These are phyloP conservation scores for Candida railenensis DNA, from an alignment of 805 yeast genomes.

Conservation along the genomic window DNA sequence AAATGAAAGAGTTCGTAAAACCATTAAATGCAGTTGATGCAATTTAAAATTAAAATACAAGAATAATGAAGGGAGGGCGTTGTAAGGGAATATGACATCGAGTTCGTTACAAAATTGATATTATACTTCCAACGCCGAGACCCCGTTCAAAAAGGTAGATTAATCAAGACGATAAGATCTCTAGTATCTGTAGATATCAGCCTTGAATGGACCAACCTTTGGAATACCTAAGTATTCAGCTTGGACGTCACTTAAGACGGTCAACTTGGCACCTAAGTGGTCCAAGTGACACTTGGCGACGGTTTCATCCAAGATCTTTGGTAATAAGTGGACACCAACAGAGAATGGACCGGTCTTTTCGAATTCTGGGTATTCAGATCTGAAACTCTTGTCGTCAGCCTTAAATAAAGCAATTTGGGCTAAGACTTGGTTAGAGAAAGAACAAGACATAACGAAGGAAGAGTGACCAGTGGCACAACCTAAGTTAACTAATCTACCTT, in stretches of 20 bases:
- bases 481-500: constrained; percentile 98
- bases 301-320: constrained; percentile 97
- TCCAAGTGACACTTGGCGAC: constrained; percentile 96
- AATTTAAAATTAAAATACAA: constrained; percentile 26
- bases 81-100: background rate
- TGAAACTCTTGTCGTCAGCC: constrained; percentile 78
- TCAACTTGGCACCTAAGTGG: constrained; percentile 88
- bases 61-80: constrained; percentile 9
- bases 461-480: constrained; percentile 99
- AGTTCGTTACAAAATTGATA: no score
- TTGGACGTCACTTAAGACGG: constrained; percentile 75
- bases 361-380: constrained; percentile 81
- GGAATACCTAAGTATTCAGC: constrained; percentile 94
- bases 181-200: constrained; percentile 98
- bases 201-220: constrained; percentile 93
- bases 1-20: constrained; percentile 15
- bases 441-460: constrained; percentile 98
- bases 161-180: constrained; percentile 8
- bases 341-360: constrained; percentile 88
- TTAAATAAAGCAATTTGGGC: constrained; percentile 98
- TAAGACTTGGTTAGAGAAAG: constrained; percentile 98
- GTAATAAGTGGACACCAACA: constrained; percentile 91
- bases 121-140: no score
- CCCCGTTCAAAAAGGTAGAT: constrained; percentile 14
- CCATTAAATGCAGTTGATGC: constrained; percentile 50